Conservation (phyloP, 202 grass and related monocot genomes). For the Elaeis oleifera region DNA sequence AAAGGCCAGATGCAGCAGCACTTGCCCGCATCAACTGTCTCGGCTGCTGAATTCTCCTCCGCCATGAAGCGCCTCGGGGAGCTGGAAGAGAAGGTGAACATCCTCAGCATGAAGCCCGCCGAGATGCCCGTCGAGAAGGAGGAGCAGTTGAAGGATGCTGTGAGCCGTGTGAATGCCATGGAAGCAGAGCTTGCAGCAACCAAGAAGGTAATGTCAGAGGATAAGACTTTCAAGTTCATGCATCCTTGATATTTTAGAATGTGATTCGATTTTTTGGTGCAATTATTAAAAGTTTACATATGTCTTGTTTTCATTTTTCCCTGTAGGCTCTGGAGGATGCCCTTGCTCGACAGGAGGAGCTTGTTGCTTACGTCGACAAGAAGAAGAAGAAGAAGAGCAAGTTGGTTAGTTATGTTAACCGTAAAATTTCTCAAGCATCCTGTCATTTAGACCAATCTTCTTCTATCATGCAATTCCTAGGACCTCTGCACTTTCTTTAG, state of each 20-base stretch:
- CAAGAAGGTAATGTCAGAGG: conserved; percentile 50
- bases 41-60: conserved; percentile 22
- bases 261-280: too few species aligned
- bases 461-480: neutral
- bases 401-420: conserved; percentile 15
- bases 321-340: conserved; percentile 74
- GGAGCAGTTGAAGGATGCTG: conserved; percentile 61
- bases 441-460: neutral
- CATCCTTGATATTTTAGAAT: too few species aligned
- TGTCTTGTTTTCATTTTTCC: neutral
- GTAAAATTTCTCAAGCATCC: neutral
- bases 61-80: conserved; percentile 54
- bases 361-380: conserved; percentile 82
- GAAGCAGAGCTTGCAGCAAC: conserved; percentile 76
- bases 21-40: conserved; percentile 21
- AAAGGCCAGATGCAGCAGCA: conserved; percentile 11
- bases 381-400: conserved; percentile 70
- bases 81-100: conserved; percentile 67
- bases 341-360: conserved; percentile 51
- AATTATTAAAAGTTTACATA: neutral
- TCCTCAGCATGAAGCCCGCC: conserved; percentile 34
- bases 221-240: too few species aligned
- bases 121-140: conserved; percentile 65
- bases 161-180: conserved; percentile 45
- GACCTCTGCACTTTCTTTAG: neutral